phyloP scores from a whole-genome alignment of 331 rosid genomes.

The Rosa hybrid region DNA sequence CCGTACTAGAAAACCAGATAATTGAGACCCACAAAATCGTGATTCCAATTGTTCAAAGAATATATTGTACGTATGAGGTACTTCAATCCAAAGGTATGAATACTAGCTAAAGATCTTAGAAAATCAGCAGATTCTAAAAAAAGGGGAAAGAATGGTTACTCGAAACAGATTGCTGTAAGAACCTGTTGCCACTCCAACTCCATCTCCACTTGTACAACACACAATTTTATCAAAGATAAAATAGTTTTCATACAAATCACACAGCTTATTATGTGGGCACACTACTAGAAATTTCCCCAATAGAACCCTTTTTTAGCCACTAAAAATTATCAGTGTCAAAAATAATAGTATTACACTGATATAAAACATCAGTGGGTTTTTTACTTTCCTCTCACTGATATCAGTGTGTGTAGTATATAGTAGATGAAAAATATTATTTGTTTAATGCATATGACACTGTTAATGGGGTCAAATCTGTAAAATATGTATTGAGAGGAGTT shows the following conservation, averaged over 20 bases:
- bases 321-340: no score
- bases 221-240: constrained; percentile 60
- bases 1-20: constrained; percentile 11
- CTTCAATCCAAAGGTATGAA: constrained; percentile 24
- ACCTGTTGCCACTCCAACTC: constrained; percentile 58
- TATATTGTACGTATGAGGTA: constrained; percentile 19
- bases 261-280: constrained; percentile 30
- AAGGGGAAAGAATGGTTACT: constrained; percentile 39
- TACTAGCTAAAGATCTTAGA: constrained; percentile 31
- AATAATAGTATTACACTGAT: no score
- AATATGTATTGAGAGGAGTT: no score
- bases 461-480: no score
- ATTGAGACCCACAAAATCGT: constrained; percentile 10
- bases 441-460: no score
- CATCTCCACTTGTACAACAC: constrained; percentile 66
- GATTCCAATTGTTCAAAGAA: constrained; percentile 21
- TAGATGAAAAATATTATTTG: no score
- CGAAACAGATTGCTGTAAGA: constrained; percentile 50
- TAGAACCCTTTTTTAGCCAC: no score
- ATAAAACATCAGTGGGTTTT: no score
- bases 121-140: constrained; percentile 30
- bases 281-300: no score
- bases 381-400: no score
- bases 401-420: no score
- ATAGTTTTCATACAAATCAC: constrained; percentile 56